A percentile compares a stretch with the other conserved stretches of the same genome.
Evolutionary conservation across 2,329 filamentous ascomycete genomes (phyloP).

Genomic region (Helicocarpus griseus): DNA sequence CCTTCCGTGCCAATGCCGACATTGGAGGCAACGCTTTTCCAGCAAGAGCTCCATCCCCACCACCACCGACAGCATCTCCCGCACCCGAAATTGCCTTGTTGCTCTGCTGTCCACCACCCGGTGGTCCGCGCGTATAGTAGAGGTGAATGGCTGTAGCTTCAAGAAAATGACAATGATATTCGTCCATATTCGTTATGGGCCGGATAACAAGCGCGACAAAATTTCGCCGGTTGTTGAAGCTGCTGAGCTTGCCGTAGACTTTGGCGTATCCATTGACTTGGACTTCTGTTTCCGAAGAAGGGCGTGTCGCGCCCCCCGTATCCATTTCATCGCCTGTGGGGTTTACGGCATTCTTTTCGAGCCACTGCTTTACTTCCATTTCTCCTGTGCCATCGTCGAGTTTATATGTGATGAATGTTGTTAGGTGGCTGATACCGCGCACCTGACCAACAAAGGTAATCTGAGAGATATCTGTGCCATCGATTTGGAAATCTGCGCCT

Average conservation of each 20-base stretch:
- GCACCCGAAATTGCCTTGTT: slow-evolving; percentile 31
- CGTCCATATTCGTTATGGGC: slow-evolving; percentile 74
- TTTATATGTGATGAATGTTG: slow-evolving; percentile 84
- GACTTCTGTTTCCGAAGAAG: slow-evolving; percentile 45
- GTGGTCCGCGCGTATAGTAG: slow-evolving; percentile 64
- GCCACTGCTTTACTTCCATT: slow-evolving; percentile 59
- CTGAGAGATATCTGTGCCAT: slow-evolving; percentile 63
- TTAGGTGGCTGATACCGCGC: slow-evolving; percentile 72
- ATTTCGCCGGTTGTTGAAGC: slow-evolving; percentile 73
- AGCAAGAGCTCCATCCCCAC: slow-evolving; percentile 17
- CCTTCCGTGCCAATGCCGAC: slow-evolving; percentile 51
- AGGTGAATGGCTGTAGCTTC: slow-evolving; percentile 86
- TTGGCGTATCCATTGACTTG: slow-evolving; percentile 71
- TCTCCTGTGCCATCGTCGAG: slow-evolving; percentile 90
- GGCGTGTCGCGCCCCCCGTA: slow-evolving; percentile 32
- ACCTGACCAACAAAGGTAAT: slow-evolving; percentile 86
- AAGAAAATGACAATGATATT: slow-evolving; percentile 84
- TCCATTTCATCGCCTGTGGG: slow-evolving; percentile 36
- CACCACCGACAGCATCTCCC: slow-evolving; percentile 25
- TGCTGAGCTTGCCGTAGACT: slow-evolving; percentile 75
- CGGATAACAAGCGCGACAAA: slow-evolving; percentile 73
- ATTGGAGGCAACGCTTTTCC: slow-evolving; percentile 38
- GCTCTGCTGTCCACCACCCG: slow-evolving; percentile 33
- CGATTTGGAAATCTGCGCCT: slow-evolving; percentile 71
- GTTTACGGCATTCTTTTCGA: slow-evolving; percentile 39